A percentile compares a stretch with the other conserved stretches of the same genome.
Conservation (phyloP, 2,329 filamentous ascomycete genomes). For the Ophiosphaerella herpotricha region DNA sequence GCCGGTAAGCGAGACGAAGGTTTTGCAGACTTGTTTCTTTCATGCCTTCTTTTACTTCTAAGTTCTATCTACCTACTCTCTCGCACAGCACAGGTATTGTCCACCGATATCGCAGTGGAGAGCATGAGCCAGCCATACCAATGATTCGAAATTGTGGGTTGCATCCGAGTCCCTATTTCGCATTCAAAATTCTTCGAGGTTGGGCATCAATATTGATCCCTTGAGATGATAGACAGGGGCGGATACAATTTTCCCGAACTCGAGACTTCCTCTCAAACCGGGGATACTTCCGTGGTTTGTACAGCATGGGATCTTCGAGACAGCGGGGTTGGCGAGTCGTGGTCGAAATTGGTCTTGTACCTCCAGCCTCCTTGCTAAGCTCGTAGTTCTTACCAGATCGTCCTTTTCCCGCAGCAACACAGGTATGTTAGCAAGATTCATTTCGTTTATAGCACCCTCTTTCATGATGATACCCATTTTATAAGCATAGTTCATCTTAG, state of each 20-base stretch:
- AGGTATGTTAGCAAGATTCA: conserved; percentile 26
- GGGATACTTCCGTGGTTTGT: conserved; percentile 1
- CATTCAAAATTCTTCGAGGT: conserved; percentile 8
- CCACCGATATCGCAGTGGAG: too few relatives aligned
- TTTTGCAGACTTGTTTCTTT: too few relatives aligned
- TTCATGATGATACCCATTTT: conserved; percentile 45
- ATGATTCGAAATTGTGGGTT: too few relatives aligned
- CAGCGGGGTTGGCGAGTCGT: background rate
- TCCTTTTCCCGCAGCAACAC: background rate
- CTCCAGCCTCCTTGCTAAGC: background rate
- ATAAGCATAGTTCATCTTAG: conserved; percentile 53
- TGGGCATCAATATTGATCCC: conserved; percentile 30
- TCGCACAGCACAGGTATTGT: too few relatives aligned
- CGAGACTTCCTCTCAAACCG: conserved; percentile 1
- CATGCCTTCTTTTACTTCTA: too few relatives aligned
- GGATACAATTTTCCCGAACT: conserved; percentile 8
- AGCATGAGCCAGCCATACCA: too few relatives aligned
- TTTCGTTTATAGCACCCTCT: conserved; percentile 5
- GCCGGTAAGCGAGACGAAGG: too few relatives aligned
- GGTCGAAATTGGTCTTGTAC: background rate
- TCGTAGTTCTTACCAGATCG: background rate
- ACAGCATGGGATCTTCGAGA: background rate
- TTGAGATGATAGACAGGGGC: conserved; percentile 17
- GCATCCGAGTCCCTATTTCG: too few relatives aligned
- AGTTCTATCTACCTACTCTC: too few relatives aligned